Conservation (phyloP, 495 filamentous ascomycete species). For the Penicillium alfredii region DNA sequence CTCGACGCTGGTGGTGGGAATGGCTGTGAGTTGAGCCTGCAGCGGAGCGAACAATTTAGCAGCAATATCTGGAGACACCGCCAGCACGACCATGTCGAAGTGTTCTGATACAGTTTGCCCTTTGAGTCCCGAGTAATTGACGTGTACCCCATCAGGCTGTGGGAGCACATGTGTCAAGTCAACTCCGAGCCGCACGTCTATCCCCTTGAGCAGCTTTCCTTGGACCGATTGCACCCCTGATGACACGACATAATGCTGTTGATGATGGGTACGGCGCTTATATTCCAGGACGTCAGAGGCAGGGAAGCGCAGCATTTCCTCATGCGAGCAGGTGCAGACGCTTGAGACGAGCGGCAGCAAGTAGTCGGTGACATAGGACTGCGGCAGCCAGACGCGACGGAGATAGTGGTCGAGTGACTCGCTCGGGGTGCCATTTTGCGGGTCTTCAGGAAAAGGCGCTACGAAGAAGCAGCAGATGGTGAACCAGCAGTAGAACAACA, state of each 20-base stretch:
- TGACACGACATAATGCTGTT: constrained; percentile 43
- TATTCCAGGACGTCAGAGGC: constrained; percentile 46
- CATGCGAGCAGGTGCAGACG: constrained; percentile 48
- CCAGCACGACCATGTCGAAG: constrained; percentile 41
- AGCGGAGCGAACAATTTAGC: constrained; percentile 24
- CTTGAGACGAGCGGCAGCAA: constrained; percentile 48
- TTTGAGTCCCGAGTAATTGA: constrained; percentile 10
- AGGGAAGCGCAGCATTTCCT: constrained; percentile 45
- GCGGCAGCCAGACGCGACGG: constrained; percentile 39
- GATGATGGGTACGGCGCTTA: constrained; percentile 34
- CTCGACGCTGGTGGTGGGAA: constrained; percentile 12
- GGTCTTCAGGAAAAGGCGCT: constrained; percentile 16
- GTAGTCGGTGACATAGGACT: constrained; percentile 36
- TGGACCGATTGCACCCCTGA: constrained; percentile 45
- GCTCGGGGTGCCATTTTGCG: neutral
- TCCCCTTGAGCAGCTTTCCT: constrained; percentile 29
- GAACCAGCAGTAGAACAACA: constrained; percentile 44
- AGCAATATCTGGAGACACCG: constrained; percentile 40
- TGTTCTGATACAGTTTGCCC: constrained; percentile 1
- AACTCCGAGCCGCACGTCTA: constrained; percentile 19
- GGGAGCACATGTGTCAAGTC: constrained; percentile 14
- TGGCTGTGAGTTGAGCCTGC: constrained; percentile 1
- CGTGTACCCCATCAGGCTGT: constrained; percentile 1
- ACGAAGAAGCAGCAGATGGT: constrained; percentile 43
- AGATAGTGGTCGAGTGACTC: constrained; percentile 43